Evolutionary conservation across 169 alveolate species (phyloP).

Genomic region (Cryptosporidium bovis): DNA sequence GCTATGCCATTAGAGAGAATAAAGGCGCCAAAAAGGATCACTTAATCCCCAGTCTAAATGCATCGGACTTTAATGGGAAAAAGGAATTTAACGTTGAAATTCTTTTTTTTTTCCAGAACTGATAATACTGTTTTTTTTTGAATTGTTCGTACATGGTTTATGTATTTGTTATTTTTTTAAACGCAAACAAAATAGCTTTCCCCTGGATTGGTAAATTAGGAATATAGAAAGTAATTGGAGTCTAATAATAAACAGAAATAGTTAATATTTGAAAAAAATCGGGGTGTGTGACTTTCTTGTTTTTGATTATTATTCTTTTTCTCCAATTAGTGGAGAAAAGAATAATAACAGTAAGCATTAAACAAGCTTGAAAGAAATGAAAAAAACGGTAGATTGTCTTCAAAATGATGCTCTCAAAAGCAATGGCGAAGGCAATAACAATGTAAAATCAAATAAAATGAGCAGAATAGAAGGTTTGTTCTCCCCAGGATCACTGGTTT

Average conservation of each 20-base stretch:
- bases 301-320: too few species aligned
- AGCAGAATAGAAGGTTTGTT: constrained; percentile 1
- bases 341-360: too few species aligned
- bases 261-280: too few species aligned
- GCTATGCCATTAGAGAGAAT: constrained; percentile 30
- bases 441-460: constrained; percentile 15
- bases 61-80: not conserved
- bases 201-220: not conserved
- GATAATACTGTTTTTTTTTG: too few species aligned
- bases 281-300: too few species aligned
- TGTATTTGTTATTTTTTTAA: not conserved
- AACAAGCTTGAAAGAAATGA: constrained; percentile 4
- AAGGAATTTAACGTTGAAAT: too few species aligned
- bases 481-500: constrained; percentile 56
- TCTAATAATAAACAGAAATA: too few species aligned
- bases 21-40: constrained; percentile 74
- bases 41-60: constrained; percentile 72
- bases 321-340: too few species aligned
- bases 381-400: not conserved
- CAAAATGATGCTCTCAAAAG: not conserved
- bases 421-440: constrained; percentile 1
- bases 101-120: too few species aligned
- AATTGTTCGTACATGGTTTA: too few species aligned
- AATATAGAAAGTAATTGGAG: not conserved
- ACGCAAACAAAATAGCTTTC: not conserved